A percentile compares a stretch with the other conserved stretches of the same genome.
phyloP scores from a whole-genome alignment of 1,284 basidiomycete genomes.

The Leccinum colubrinum region DNA sequence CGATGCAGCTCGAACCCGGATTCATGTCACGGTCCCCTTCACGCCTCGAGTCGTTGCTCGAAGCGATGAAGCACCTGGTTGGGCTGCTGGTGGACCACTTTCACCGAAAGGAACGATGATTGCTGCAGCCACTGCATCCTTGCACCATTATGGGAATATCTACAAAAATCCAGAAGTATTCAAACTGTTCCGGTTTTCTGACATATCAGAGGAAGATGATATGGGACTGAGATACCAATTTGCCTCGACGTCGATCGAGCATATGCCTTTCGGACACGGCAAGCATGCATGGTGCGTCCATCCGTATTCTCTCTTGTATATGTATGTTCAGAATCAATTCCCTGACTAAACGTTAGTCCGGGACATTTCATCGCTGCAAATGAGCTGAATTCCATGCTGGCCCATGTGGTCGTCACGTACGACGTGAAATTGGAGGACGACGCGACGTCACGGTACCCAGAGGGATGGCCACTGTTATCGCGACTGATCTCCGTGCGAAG shows the following conservation, averaged over 20 bases:
- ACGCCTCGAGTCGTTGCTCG: conserved; percentile 62
- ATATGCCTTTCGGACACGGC: conserved; percentile 17
- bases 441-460: conserved; percentile 23
- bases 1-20: conserved; percentile 52
- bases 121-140: conserved; percentile 16
- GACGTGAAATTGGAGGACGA: conserved; percentile 29
- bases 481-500: conserved; percentile 3
- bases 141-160: conserved; percentile 27
- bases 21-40: conserved; percentile 21
- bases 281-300: conserved; percentile 12
- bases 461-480: not conserved
- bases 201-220: conserved; percentile 11
- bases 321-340: not conserved
- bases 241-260: conserved; percentile 9
- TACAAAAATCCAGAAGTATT: conserved; percentile 30
- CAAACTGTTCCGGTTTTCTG: conserved; percentile 34
- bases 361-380: conserved; percentile 16
- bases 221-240: conserved; percentile 18
- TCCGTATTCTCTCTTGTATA: not conserved
- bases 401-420: conserved; percentile 28
- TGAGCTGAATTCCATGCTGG: conserved; percentile 32
- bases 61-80: conserved; percentile 22
- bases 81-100: conserved; percentile 13
- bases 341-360: conserved; percentile 2
- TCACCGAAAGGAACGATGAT: conserved; percentile 35